Percentiles rank a stretch among this genome's conserved stretches.
Evolutionary conservation across 768 basidiomycete genomes (phyloP).

Genomic region (Boletellus sp.): DNA sequence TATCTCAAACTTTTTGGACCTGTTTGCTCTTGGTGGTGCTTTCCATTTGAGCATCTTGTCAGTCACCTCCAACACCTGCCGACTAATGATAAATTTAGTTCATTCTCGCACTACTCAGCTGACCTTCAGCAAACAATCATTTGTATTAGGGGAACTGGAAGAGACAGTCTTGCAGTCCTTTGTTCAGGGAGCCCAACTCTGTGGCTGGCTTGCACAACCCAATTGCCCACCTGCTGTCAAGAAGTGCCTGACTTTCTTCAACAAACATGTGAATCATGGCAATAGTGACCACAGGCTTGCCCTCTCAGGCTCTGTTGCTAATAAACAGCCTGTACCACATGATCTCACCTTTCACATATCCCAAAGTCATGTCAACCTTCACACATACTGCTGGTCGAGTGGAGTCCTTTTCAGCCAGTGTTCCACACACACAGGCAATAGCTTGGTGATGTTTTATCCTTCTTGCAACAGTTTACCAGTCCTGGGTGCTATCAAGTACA

Average conservation of each 20-base stretch:
- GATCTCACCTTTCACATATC: not conserved
- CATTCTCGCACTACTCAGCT: no score
- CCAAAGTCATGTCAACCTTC: not conserved
- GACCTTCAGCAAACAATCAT: not conserved
- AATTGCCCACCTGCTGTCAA: not conserved
- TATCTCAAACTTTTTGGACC: not conserved
- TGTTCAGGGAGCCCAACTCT: conserved; percentile 29
- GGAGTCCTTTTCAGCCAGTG: not conserved
- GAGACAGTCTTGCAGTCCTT: conserved; percentile 16
- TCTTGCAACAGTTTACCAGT: not conserved
- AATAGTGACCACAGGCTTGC: no score
- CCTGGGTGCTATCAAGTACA: not conserved
- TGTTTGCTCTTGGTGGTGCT: not conserved
- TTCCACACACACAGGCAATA: not conserved
- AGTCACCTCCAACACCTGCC: not conserved
- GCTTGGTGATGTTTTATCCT: not conserved
- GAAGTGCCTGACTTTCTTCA: not conserved
- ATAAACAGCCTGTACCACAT: not conserved
- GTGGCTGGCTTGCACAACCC: conserved; percentile 21
- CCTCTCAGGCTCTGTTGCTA: no score
- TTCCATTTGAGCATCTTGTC: not conserved
- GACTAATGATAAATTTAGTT: not conserved
- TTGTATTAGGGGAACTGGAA: not conserved
- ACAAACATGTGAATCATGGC: not conserved
- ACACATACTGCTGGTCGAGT: not conserved